Percentiles rank a stretch among this genome's conserved stretches.
Conservation (phyloP, 179 eudicot species). For the Silene coronaria region DNA sequence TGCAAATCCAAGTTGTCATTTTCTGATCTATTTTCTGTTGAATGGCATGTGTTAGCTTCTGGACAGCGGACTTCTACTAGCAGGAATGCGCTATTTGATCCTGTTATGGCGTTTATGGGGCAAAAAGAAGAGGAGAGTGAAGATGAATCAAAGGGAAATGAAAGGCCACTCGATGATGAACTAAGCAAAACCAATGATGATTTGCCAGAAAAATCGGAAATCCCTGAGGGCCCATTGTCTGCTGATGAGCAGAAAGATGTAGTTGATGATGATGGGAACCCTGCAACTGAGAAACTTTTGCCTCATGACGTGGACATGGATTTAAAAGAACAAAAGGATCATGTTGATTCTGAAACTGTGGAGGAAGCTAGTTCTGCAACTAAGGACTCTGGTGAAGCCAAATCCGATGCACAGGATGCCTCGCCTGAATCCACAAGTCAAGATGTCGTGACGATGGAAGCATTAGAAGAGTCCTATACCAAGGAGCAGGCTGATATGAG, state of each 20-base stretch:
- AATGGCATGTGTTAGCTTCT: slow-evolving; percentile 33
- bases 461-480: slow-evolving; percentile 26
- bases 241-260: slow-evolving; percentile 33
- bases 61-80: slow-evolving; percentile 59
- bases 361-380: slow-evolving; percentile 25
- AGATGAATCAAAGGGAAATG: slow-evolving; percentile 27
- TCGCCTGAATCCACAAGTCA: slow-evolving; percentile 20
- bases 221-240: slow-evolving; percentile 29
- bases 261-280: slow-evolving; percentile 26
- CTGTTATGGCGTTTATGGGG: slow-evolving; percentile 70
- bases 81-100: slow-evolving; percentile 49
- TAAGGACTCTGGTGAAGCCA: slow-evolving; percentile 22
- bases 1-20: background rate
- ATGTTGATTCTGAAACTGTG: slow-evolving; percentile 18
- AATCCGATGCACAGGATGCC: slow-evolving; percentile 30
- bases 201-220: slow-evolving; percentile 32
- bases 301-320: slow-evolving; percentile 34
- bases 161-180: slow-evolving; percentile 24
- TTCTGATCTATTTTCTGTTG: slow-evolving; percentile 12
- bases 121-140: slow-evolving; percentile 45
- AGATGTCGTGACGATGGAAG: slow-evolving; percentile 12
- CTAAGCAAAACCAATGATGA: slow-evolving; percentile 22
- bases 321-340: slow-evolving; percentile 24
- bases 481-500: slow-evolving; percentile 30
- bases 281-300: slow-evolving; percentile 24